Percentiles rank a stretch among this genome's conserved stretches.
Evolutionary conservation across 495 filamentous ascomycete species (phyloP).

Genomic region (Neurospora terricola): DNA sequence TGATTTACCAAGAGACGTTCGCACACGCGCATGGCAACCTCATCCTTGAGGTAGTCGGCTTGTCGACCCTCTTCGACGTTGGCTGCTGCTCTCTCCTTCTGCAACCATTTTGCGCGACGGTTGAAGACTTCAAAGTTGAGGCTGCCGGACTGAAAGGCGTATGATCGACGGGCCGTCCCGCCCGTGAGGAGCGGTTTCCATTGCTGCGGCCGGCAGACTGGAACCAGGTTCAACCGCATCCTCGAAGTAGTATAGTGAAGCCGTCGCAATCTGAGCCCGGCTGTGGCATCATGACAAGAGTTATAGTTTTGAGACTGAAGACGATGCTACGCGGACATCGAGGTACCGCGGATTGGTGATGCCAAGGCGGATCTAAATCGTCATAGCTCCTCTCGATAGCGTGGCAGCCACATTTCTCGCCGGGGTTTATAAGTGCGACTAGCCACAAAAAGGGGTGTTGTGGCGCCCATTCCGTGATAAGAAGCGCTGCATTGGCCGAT

Average conservation of each 20-base stretch:
- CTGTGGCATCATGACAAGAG: constrained; percentile 4
- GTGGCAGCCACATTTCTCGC: not conserved
- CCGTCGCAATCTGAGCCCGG: not conserved
- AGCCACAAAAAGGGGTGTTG: not conserved
- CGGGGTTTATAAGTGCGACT: not conserved
- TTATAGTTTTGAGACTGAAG: not conserved
- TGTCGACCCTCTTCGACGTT: constrained; percentile 62
- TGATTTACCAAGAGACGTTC: constrained; percentile 68
- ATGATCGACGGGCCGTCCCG: constrained; percentile 35
- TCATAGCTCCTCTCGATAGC: not conserved
- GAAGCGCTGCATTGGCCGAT: not conserved
- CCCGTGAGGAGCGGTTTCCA: not conserved
- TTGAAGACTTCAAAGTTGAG: constrained; percentile 88
- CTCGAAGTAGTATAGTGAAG: constrained; percentile 6
- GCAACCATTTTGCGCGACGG: constrained; percentile 70
- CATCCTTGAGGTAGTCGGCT: constrained; percentile 86
- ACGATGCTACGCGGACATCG: not conserved
- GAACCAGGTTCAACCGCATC: constrained; percentile 22
- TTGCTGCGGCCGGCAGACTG: constrained; percentile 13
- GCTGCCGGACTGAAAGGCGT: constrained; percentile 68
- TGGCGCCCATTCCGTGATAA: not conserved
- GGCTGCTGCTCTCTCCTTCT: constrained; percentile 74
- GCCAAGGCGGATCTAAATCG: not conserved
- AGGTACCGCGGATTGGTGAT: not conserved
- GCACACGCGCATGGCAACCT: constrained; percentile 74